Percentiles rank a stretch among this genome's conserved stretches.
These are phyloP conservation scores for Ormosia semicastrata DNA, from an alignment of 306 rosid species.

Conservation along the genomic window DNA sequence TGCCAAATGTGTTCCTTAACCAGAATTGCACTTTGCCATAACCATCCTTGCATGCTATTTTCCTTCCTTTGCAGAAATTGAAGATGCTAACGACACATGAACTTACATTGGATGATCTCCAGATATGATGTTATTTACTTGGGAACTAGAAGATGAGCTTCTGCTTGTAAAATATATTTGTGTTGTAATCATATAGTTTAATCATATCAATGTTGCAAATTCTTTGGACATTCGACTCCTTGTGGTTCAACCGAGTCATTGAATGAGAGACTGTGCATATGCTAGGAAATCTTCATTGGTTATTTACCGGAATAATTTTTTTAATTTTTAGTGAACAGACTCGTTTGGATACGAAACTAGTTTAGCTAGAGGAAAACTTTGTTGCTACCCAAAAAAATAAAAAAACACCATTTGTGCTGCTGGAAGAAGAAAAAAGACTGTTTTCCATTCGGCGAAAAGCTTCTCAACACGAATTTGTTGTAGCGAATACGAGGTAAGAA, in stretches of 20 bases:
- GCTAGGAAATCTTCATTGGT: constrained; percentile 5
- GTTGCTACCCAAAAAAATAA: background rate
- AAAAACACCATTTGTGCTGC: background rate
- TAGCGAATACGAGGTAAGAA: no score
- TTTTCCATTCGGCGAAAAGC: background rate
- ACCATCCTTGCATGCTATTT: background rate
- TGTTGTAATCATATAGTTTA: constrained; percentile 36
- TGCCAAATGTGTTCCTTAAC: background rate
- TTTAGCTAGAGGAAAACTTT: background rate
- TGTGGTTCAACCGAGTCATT: background rate
- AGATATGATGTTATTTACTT: constrained; percentile 50
- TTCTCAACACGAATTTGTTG: background rate
- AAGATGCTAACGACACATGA: constrained; percentile 67
- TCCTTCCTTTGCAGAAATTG: constrained; percentile 61
- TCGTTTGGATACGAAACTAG: background rate
- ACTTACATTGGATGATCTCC: constrained; percentile 81
- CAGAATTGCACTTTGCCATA: constrained; percentile 14
- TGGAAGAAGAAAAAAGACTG: background rate
- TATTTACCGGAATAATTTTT: background rate
- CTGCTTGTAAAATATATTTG: constrained; percentile 17
- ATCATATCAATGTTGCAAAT: constrained; percentile 24
- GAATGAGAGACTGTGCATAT: constrained; percentile 14
- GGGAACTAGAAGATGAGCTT: constrained; percentile 31
- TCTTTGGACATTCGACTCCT: constrained; percentile 11
- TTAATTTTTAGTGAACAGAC: background rate